Evolutionary conservation across 2,329 filamentous ascomycete species (phyloP).

Genomic region (Arthroderma uncinatum): DNA sequence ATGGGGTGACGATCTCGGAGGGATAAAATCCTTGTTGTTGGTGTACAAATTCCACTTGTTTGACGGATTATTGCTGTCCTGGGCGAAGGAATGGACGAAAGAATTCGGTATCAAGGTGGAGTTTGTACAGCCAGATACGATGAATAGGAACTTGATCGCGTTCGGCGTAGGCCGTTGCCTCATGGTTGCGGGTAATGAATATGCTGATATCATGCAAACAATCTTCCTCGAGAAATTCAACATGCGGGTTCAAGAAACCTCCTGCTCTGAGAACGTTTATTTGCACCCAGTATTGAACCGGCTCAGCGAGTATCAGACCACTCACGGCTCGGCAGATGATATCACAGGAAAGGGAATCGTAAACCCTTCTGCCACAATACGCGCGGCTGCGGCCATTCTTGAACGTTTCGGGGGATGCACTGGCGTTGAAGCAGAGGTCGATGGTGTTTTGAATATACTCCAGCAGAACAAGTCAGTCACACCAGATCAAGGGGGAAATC

Average conservation of each 20-base stretch:
- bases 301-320: constrained; percentile 5
- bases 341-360: constrained; percentile 6
- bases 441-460: not conserved
- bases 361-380: constrained; percentile 3
- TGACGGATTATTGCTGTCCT: constrained; percentile 3
- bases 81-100: not conserved
- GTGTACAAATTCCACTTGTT: constrained; percentile 6
- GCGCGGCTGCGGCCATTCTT: constrained; percentile 1
- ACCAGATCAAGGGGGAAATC: constrained; percentile 3
- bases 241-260: constrained; percentile 3
- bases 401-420: not conserved
- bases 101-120: constrained; percentile 5
- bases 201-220: constrained; percentile 6
- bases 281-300: not conserved
- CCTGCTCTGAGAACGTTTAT: constrained; percentile 2
- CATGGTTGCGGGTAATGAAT: constrained; percentile 3
- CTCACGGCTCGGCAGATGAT: constrained; percentile 3
- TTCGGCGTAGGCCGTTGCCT: not conserved
- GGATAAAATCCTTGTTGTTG: not conserved
- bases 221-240: constrained; percentile 4
- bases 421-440: not conserved
- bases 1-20: not conserved
- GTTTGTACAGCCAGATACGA: constrained; percentile 4
- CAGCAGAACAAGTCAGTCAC: not conserved
- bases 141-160: constrained; percentile 3